phyloP scores from a whole-genome alignment of 2,329 filamentous ascomycete species.

The Davidsoniella virescens region DNA sequence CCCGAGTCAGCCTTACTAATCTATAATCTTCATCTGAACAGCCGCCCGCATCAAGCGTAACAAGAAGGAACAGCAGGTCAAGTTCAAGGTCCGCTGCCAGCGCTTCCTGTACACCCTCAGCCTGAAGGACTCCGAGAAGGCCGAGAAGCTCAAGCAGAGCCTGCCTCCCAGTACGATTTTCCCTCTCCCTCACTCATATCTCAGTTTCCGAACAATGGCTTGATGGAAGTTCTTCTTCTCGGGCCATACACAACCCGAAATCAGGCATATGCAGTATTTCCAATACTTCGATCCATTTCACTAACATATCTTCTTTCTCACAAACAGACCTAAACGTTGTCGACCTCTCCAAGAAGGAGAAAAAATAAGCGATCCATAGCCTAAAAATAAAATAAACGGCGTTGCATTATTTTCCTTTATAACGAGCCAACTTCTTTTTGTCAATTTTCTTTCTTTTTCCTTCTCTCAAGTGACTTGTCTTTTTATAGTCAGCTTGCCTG shows the following conservation, averaged over 20 bases:
- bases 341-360: slow-evolving; percentile 39
- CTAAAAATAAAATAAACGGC: slow-evolving; percentile 14
- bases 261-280: background rate
- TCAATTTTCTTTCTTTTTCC: background rate
- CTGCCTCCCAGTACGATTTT: slow-evolving; percentile 75
- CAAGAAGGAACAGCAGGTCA: slow-evolving; percentile 79
- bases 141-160: slow-evolving; percentile 99
- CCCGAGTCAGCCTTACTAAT: slow-evolving; percentile 3
- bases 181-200: background rate
- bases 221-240: background rate
- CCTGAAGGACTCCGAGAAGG: slow-evolving; percentile 97
- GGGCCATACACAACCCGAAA: background rate
- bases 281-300: background rate
- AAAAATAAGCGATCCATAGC: slow-evolving; percentile 14
- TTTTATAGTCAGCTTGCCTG: too few species aligned
- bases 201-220: background rate
- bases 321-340: slow-evolving; percentile 37
- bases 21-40: slow-evolving; percentile 20
- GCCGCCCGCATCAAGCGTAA: slow-evolving; percentile 93
- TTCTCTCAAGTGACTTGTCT: too few species aligned
- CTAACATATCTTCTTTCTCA: slow-evolving; percentile 7
- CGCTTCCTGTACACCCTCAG: slow-evolving; percentile 94
- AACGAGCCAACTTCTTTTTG: background rate
- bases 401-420: slow-evolving; percentile 13
- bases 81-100: slow-evolving; percentile 99